phyloP scores from a whole-genome alignment of 495 filamentous ascomycete genomes.

The Diplogelasinospora grovesii region DNA sequence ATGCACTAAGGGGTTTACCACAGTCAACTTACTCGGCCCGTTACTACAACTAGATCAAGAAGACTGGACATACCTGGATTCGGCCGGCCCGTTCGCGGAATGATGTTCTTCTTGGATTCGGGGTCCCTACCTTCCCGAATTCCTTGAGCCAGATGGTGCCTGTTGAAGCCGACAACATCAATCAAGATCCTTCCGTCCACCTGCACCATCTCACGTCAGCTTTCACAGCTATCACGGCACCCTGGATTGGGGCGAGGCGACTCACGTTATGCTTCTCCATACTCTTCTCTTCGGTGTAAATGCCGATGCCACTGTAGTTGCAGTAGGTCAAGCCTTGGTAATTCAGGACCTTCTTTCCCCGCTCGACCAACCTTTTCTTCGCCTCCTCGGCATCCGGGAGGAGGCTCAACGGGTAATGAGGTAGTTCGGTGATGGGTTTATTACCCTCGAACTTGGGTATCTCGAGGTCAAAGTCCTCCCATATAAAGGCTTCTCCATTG shows the following conservation, averaged over 20 bases:
- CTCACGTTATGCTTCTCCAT: background rate
- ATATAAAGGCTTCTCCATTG: conserved; percentile 4
- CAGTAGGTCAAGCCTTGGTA: conserved; percentile 5
- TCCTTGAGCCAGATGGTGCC: conserved; percentile 14
- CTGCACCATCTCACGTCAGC: conserved; percentile 2
- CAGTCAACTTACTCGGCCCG: background rate
- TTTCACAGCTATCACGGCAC: no score
- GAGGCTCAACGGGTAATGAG: conserved; percentile 1
- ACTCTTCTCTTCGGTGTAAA: background rate
- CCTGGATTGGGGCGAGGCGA: background rate
- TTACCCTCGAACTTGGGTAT: conserved; percentile 1
- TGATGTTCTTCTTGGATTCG: conserved; percentile 3
- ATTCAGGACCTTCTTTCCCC: conserved; percentile 1
- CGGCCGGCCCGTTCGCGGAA: background rate
- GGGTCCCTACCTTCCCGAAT: conserved; percentile 6
- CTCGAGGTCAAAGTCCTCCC: conserved; percentile 1
- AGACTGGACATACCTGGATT: background rate
- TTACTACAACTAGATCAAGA: background rate
- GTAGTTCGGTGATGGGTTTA: conserved; percentile 1
- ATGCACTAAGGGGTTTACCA: background rate
- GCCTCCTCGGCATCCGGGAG: background rate
- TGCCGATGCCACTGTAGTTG: conserved; percentile 1
- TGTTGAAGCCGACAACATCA: conserved; percentile 20
- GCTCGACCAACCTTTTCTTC: background rate
- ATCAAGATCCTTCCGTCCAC: conserved; percentile 21